Evolutionary conservation across 495 filamentous ascomycete species (phyloP), one percentile per base, ranked within the genome.

Genomic region (Echria macrotheca): DNA sequence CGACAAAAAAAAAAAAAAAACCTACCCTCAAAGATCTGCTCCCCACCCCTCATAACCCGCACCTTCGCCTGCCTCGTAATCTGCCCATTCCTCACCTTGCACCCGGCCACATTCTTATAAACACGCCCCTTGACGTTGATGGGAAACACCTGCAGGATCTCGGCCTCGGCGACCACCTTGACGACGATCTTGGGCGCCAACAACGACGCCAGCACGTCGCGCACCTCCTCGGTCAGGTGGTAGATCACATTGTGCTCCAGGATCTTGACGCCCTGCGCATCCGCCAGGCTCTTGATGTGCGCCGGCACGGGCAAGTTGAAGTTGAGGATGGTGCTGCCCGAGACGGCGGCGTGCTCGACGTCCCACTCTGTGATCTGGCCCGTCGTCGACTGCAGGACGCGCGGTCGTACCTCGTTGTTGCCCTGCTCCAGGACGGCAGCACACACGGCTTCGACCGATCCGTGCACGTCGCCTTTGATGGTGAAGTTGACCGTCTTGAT

Each of bases 191-290:
- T 60, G 18, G 84, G 84, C 6, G 84, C 53, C 14, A 99, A 74
- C 36, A 80, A 69, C 49, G 83, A 79, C 49, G 77, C 82, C 47
- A 99, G 58, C 29, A 69, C 75, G 0, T 65, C 78, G 61, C 81
- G 85, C 39, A 96, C 84, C 44, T 88, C 85, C 58, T 97, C 91
- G 8, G 87, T 79, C 8, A 97, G 74, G 47, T 85, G 82, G 64
- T 99, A 97, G 55, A 99, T 99, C 56, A 99, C 80, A 53, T 85
- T 96, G 60, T 91, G 83, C 43, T 95, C 82, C 54, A 96, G 58
- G 18, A 99, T 84, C 33, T 66, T 70, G 26, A 98, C 90, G 8
- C 82, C 79, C 39, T 75, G 70, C 1, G 69, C 60, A 50, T 86
- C 82, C 1, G 93, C 93, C 59, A 85, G 69, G 6, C 77, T 75